A percentile compares a stretch with the other conserved stretches of the same genome.
Evolutionary conservation across 257 asterid genomes (phyloP).

Genomic region (Henckelia pumila): DNA sequence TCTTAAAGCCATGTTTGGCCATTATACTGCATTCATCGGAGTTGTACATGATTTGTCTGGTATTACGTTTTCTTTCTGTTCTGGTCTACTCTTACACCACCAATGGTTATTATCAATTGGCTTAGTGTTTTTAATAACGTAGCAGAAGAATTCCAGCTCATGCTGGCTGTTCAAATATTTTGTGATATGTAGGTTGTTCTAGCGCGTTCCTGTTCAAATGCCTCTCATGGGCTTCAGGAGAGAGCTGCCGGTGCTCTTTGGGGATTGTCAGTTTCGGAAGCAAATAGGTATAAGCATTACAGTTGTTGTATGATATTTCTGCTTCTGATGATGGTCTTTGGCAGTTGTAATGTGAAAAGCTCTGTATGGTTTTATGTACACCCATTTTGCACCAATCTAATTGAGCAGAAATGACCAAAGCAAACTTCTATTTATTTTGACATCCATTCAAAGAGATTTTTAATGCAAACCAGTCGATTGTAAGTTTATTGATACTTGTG

Average conservation of each 20-base stretch:
- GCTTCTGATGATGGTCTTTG: constrained; percentile 6
- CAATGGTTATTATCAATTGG: neutral
- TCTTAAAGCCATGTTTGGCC: neutral
- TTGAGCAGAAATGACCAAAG: neutral
- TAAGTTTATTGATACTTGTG: neutral
- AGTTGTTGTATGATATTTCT: constrained; percentile 6
- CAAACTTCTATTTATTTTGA: neutral
- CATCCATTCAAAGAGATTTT: neutral
- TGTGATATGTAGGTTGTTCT: constrained; percentile 30
- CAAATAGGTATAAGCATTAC: constrained; percentile 58
- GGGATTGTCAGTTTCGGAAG: constrained; percentile 77
- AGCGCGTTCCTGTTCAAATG: constrained; percentile 35
- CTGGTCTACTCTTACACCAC: neutral
- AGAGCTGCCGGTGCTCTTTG: constrained; percentile 81
- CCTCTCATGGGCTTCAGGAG: constrained; percentile 68
- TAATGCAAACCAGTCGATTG: neutral
- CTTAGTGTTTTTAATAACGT: neutral
- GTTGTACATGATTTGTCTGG: neutral
- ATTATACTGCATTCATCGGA: neutral
- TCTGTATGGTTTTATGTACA: neutral
- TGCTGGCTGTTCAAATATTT: constrained; percentile 14
- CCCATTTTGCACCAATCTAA: neutral
- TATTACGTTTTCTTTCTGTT: neutral
- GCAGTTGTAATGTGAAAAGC: neutral
- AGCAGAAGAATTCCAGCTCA: constrained; percentile 14